Evolutionary conservation across 371 early-diverging fungal species (phyloP).

Genomic region (Mucor indicus): DNA sequence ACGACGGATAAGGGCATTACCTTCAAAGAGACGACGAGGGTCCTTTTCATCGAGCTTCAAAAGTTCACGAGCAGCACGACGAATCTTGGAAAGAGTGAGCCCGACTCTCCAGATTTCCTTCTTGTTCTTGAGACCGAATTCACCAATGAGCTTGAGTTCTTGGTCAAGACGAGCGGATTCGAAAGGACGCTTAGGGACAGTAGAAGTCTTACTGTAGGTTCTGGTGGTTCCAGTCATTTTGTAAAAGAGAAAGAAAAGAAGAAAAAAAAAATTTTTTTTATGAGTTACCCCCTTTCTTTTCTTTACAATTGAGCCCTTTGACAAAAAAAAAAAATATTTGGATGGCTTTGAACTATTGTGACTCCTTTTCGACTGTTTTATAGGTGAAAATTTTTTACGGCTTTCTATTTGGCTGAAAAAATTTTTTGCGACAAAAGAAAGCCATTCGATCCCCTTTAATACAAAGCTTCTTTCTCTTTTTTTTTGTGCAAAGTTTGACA

Average conservation of each 20-base stretch:
- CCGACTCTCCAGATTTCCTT: slow-evolving; percentile 99
- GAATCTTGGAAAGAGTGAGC: slow-evolving; percentile 97
- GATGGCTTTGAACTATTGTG: no score
- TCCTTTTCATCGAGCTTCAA: slow-evolving; percentile 97
- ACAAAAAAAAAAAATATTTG: no score
- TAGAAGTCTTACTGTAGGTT: slow-evolving; percentile 90
- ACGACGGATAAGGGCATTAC: slow-evolving; percentile 98
- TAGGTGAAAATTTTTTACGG: no score
- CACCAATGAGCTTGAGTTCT: slow-evolving; percentile 98
- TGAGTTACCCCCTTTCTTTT: no score
- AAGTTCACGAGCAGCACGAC: slow-evolving; percentile 99
- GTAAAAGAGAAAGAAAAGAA: slow-evolving; percentile 23
- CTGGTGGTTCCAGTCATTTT: slow-evolving; percentile 49
- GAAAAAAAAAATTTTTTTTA: background rate
- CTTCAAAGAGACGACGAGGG: slow-evolving; percentile 98
- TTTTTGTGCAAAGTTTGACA: slow-evolving; percentile 34
- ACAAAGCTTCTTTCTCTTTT: slow-evolving; percentile 25
- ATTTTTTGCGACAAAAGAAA: background rate
- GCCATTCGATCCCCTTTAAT: background rate
- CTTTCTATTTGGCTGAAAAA: background rate
- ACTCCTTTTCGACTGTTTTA: no score
- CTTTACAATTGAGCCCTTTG: no score
- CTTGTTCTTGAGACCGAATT: slow-evolving; percentile 99
- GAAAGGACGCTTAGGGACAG: slow-evolving; percentile 99
- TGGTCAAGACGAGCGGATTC: slow-evolving; percentile 98